phyloP scores from a whole-genome alignment of 1,284 basidiomycete genomes.

The Rhodotorula sp. region DNA sequence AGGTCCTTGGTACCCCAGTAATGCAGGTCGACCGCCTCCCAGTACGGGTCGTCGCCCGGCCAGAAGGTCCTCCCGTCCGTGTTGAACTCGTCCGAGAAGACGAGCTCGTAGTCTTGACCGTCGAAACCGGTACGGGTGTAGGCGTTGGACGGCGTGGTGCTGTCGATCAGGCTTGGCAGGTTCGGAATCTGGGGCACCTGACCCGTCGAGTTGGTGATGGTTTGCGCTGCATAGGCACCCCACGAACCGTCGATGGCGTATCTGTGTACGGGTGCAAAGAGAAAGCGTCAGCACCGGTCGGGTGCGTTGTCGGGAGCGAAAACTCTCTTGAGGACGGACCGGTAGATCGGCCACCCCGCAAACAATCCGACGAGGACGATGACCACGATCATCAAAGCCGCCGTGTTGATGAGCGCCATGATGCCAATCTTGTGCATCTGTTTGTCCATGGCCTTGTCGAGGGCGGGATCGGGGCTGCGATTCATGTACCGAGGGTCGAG shows the following conservation, averaged over 20 bases:
- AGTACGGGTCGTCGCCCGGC: conserved; percentile 50
- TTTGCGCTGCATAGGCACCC: conserved; percentile 10
- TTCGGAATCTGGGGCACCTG: conserved; percentile 43
- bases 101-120: conserved; percentile 52
- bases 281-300: not conserved
- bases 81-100: conserved; percentile 76
- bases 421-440: conserved; percentile 22
- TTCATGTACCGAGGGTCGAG: not conserved
- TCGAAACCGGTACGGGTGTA: conserved; percentile 43
- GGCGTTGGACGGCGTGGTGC: conserved; percentile 46
- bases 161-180: conserved; percentile 47
- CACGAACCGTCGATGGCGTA: conserved; percentile 17
- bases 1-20: conserved; percentile 51
- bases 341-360: conserved; percentile 36
- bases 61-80: conserved; percentile 56
- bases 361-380: conserved; percentile 40
- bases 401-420: conserved; percentile 36
- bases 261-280: not conserved
- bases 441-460: conserved; percentile 38
- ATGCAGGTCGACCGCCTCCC: conserved; percentile 73
- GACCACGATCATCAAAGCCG: conserved; percentile 32
- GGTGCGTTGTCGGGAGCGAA: too few relatives aligned
- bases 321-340: conserved; percentile 7
- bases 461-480: conserved; percentile 30
- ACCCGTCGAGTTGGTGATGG: conserved; percentile 39